Conservation (phyloP, 352 stramenopile species). For the Pythium dissotocum region DNA sequence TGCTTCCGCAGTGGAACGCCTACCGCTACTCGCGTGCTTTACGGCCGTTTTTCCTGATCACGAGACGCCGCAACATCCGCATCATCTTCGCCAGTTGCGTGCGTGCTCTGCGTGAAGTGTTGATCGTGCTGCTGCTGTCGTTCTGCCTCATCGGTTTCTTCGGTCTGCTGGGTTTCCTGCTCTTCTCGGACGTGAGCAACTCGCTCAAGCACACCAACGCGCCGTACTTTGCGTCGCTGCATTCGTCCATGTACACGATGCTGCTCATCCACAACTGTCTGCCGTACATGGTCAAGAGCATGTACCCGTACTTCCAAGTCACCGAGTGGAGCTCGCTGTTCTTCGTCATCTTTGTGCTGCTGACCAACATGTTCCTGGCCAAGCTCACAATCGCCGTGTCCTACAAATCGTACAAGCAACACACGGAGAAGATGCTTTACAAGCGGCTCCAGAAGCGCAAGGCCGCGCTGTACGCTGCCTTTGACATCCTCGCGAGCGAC, state of each 20-base stretch:
- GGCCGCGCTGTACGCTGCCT: conserved; percentile 69
- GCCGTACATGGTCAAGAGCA: conserved; percentile 79
- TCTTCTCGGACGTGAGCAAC: conserved; percentile 74
- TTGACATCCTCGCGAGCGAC: conserved; percentile 71
- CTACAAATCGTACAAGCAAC: conserved; percentile 85
- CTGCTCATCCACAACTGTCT: conserved; percentile 79
- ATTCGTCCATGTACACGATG: conserved; percentile 82
- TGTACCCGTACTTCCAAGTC: conserved; percentile 81
- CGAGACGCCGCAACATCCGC: conserved; percentile 73
- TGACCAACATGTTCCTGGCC: conserved; percentile 80
- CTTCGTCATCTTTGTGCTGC: conserved; percentile 78
- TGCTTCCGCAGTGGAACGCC: conserved; percentile 52
- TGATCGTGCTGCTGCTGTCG: conserved; percentile 67
- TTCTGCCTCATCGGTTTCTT: conserved; percentile 84
- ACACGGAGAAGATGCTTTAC: conserved; percentile 85
- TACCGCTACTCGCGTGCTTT: conserved; percentile 69
- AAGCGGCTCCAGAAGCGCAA: conserved; percentile 87
- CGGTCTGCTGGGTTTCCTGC: conserved; percentile 67
- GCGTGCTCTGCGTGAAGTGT: conserved; percentile 67
- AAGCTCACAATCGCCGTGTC: conserved; percentile 86
- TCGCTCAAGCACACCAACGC: conserved; percentile 31
- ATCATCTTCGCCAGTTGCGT: conserved; percentile 86
- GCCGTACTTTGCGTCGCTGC: conserved; percentile 69
- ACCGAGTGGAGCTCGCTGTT: conserved; percentile 81
- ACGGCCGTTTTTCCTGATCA: conserved; percentile 81